These are phyloP conservation scores for Trichosporon sp. DNA, from an alignment of 1,284 basidiomycete genomes.

Conservation along the genomic window DNA sequence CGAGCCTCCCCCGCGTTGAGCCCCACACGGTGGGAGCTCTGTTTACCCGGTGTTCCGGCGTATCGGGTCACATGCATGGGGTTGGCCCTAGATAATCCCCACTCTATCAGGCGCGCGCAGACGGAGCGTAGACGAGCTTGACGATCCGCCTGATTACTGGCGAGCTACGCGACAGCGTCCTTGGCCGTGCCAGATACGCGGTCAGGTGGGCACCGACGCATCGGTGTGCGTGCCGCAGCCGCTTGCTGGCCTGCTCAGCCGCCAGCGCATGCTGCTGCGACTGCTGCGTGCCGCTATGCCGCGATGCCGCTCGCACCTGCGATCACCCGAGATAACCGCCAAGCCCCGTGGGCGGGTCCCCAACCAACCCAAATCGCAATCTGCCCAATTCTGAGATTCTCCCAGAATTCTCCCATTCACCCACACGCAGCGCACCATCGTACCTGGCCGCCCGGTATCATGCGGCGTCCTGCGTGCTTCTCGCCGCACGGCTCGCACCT, in stretches of 20 bases:
- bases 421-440: background rate
- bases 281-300: background rate
- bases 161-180: background rate
- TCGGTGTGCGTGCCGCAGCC: background rate
- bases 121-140: background rate
- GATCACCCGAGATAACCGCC: background rate
- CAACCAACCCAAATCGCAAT: background rate
- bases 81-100: background rate
- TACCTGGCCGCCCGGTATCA: background rate
- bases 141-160: constrained; percentile 2
- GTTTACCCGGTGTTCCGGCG: background rate
- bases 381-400: too few species aligned
- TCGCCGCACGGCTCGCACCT: background rate
- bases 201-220: background rate
- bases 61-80: background rate
- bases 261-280: background rate
- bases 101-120: background rate
- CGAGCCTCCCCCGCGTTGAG: background rate
- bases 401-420: background rate
- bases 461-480: background rate
- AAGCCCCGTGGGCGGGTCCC: background rate
- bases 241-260: background rate
- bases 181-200: background rate
- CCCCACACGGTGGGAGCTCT: background rate
- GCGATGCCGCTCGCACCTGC: too few species aligned